phyloP scores from a whole-genome alignment of 768 basidiomycete genomes.

The Clitopilus passeckerianus region DNA sequence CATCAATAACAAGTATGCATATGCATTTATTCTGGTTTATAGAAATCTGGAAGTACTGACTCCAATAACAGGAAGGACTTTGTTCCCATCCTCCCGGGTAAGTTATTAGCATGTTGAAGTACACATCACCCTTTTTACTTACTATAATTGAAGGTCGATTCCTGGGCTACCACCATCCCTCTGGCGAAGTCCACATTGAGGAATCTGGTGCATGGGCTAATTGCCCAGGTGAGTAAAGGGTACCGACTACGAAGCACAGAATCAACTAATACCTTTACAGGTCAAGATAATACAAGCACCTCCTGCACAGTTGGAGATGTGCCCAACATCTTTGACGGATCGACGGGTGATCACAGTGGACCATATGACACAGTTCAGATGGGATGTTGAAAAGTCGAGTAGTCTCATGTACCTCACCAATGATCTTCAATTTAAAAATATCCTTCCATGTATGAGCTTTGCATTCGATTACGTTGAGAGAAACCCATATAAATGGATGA shows the following conservation, averaged over 20 bases:
- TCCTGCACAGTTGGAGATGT: slow-evolving; percentile 53
- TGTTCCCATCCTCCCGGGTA: slow-evolving; percentile 36
- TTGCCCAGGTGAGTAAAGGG: slow-evolving; percentile 48
- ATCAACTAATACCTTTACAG: slow-evolving; percentile 26
- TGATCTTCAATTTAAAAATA: not conserved
- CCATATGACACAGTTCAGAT: slow-evolving; percentile 25
- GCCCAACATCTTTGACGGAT: slow-evolving; percentile 38
- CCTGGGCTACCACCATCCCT: slow-evolving; percentile 37
- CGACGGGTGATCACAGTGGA: slow-evolving; percentile 43
- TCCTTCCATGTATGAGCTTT: too few relatives aligned
- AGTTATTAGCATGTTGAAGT: not conserved
- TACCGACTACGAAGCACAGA: slow-evolving; percentile 26
- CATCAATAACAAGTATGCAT: slow-evolving; percentile 50
- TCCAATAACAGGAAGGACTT: slow-evolving; percentile 26
- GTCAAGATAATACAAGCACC: slow-evolving; percentile 54
- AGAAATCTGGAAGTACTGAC: not conserved
- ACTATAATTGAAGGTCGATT: slow-evolving; percentile 19
- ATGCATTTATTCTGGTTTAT: too few relatives aligned
- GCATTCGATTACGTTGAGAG: too few relatives aligned
- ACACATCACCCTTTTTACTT: not conserved
- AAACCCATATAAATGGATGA: too few relatives aligned
- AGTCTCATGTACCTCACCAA: not conserved
- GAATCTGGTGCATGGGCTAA: slow-evolving; percentile 44
- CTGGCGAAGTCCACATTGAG: slow-evolving; percentile 47
- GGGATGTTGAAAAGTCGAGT: slow-evolving; percentile 14